Evolutionary conservation across 83 land plant species (phyloP).

Genomic region (Larix sibirica): DNA sequence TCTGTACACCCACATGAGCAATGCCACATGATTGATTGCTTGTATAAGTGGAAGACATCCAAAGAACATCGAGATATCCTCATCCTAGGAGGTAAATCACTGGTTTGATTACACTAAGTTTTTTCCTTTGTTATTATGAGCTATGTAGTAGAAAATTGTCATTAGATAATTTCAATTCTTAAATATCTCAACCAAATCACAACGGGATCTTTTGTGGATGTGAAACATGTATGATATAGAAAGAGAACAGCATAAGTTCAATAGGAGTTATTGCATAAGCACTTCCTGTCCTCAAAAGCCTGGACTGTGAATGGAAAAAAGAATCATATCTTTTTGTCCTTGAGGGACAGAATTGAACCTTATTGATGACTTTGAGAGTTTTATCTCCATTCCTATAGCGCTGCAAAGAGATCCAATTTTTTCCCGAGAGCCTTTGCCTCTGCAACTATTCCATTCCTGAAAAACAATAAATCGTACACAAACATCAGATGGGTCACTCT

Average conservation of each 20-base stretch:
- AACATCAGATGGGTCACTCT: too few relatives aligned
- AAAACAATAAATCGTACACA: too few relatives aligned
- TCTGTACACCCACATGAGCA: constrained; percentile 43
- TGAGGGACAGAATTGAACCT: too few relatives aligned
- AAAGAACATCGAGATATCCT: constrained; percentile 35
- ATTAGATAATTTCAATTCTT: background rate
- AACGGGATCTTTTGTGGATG: background rate
- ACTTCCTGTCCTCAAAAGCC: too few relatives aligned
- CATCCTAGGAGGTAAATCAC: constrained; percentile 46
- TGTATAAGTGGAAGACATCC: constrained; percentile 33
- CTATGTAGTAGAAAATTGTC: background rate
- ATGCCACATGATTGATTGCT: constrained; percentile 33
- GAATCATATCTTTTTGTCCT: too few relatives aligned
- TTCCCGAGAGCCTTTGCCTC: too few relatives aligned
- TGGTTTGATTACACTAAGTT: background rate
- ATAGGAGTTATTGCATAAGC: background rate
- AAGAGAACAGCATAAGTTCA: background rate
- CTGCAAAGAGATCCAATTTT: too few relatives aligned
- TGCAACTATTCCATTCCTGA: too few relatives aligned
- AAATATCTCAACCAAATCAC: background rate
- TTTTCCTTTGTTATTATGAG: background rate
- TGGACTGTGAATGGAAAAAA: too few relatives aligned
- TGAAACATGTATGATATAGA: background rate
- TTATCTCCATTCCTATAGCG: too few relatives aligned
- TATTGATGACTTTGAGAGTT: too few relatives aligned